These are phyloP conservation scores for Hypoxylon sp. DNA, from an alignment of 2,329 filamentous ascomycete species.

Conservation along the genomic window DNA sequence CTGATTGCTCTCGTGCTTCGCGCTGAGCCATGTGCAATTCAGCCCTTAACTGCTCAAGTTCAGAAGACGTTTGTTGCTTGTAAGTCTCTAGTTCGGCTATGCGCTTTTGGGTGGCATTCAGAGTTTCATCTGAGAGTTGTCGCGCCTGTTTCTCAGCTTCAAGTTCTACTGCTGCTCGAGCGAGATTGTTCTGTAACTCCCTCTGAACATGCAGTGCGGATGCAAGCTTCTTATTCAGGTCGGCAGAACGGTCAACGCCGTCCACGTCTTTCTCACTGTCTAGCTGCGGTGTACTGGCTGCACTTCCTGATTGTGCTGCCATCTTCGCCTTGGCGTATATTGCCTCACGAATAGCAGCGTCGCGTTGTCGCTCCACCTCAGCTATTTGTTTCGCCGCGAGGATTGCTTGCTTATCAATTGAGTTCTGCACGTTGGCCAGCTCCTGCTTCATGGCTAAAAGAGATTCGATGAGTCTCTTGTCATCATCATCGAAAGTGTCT, in stretches of 20 bases:
- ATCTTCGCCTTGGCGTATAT: constrained; percentile 95
- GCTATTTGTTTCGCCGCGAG: constrained; percentile 90
- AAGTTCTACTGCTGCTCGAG: constrained; percentile 76
- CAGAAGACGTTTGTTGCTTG: constrained; percentile 84
- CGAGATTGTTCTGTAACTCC: constrained; percentile 82
- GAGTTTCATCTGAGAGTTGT: constrained; percentile 88
- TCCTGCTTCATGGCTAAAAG: constrained; percentile 92
- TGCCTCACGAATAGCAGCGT: constrained; percentile 93
- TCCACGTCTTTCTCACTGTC: constrained; percentile 71
- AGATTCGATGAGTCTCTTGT: constrained; percentile 91
- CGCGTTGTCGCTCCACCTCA: constrained; percentile 93
- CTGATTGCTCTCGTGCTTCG: constrained; percentile 82
- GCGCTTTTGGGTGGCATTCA: constrained; percentile 83
- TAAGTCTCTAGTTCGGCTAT: constrained; percentile 86
- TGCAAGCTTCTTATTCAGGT: constrained; percentile 87
- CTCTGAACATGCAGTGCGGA: constrained; percentile 81
- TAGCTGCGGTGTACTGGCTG: constrained; percentile 69
- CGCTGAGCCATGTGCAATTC: constrained; percentile 86
- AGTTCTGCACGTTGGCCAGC: constrained; percentile 87
- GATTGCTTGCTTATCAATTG: constrained; percentile 88
- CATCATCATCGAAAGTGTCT: constrained; percentile 90
- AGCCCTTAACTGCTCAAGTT: constrained; percentile 86
- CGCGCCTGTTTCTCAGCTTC: constrained; percentile 84
- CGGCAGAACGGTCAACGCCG: constrained; percentile 70
- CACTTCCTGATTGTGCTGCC: constrained; percentile 78